phyloP scores from a whole-genome alignment of 371 early-diverging fungal species.

The Mortierella sp. region DNA sequence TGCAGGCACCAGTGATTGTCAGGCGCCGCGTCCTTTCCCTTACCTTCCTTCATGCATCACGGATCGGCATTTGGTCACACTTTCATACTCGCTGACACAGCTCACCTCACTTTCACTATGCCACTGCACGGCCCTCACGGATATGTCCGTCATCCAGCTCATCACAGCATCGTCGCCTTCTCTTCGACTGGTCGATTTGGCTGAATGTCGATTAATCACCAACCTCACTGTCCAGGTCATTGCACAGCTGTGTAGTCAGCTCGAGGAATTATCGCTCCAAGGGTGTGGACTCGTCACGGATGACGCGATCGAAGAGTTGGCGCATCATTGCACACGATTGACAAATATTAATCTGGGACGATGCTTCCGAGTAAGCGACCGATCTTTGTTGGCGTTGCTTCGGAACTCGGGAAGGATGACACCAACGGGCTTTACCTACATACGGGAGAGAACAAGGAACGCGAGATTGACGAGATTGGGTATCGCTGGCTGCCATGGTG shows the following conservation, averaged over 20 bases:
- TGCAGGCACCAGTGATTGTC: slow-evolving; percentile 32
- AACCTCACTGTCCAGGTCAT: slow-evolving; percentile 42
- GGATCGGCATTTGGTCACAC: slow-evolving; percentile 27
- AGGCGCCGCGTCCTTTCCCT: slow-evolving; percentile 40
- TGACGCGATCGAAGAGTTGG: slow-evolving; percentile 39
- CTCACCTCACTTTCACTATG: slow-evolving; percentile 34
- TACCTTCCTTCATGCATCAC: slow-evolving; percentile 45
- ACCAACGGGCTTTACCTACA: not conserved
- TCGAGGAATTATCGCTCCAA: slow-evolving; percentile 33
- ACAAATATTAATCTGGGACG: slow-evolving; percentile 25
- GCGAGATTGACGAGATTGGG: slow-evolving; percentile 25
- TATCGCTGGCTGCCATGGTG: slow-evolving; percentile 35
- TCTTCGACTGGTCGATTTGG: slow-evolving; percentile 31
- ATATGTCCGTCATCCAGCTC: slow-evolving; percentile 31
- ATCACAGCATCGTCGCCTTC: slow-evolving; percentile 43
- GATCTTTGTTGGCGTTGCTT: slow-evolving; percentile 23
- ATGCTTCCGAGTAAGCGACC: slow-evolving; percentile 29
- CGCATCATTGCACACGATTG: slow-evolving; percentile 23
- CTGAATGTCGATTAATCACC: slow-evolving; percentile 38
- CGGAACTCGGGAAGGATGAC: slow-evolving; percentile 14
- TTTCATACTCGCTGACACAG: slow-evolving; percentile 24
- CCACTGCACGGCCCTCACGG: slow-evolving; percentile 41
- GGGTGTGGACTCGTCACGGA: slow-evolving; percentile 37
- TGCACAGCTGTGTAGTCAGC: slow-evolving; percentile 25
- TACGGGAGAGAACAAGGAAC: slow-evolving; percentile 8